Evolutionary conservation across 2,329 filamentous ascomycete genomes (phyloP), one percentile per base, ranked within the genome.

Genomic region (Arthrobotrys entomopaga): DNA sequence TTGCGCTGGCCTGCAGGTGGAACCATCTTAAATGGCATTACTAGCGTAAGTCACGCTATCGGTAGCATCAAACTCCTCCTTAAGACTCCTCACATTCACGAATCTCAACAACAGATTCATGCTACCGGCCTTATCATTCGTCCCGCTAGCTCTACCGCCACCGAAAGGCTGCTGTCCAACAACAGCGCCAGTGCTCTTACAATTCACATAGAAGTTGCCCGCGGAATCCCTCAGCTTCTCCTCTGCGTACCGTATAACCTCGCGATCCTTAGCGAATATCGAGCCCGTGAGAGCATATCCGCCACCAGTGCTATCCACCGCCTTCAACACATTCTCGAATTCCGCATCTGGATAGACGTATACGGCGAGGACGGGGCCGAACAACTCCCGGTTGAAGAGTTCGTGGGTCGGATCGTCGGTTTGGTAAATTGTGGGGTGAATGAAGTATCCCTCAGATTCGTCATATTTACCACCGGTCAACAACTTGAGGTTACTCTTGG

Each of bases 121-220:
- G 79, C 87, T 89, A 40, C 89, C 89, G 15, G 89, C 88, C 85
- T 91, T 91, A 82, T 91, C 89, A 80, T 91, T 91, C 20, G 89
- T 91, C 24, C 89, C 89, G 75, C 87, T 89, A 5, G 88, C 88
- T 76, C 89, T 84, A 11, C 87, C 86, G 61, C 89, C 89, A 20
- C 89, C 89, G 80, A 91, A 91, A 2, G 89, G 87, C 83, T 91
- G 89, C 82, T 91, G 89, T 13, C 88, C 89, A 6, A 91, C 89
- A 22, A 91, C 88, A 15, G 89, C 89, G 43, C 89, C 89, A 1
- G 89, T 91, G 81, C 87, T 89, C 86, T 93, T 93, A 84, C 89
- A 91, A 83, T 93, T 94, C 82, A 94, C 85, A 83, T 94, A 94
- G 81, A 93, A 93, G 84, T 94, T 94, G 48, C 91, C 91, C 0